These are phyloP conservation scores for Nothophaeocryptopus gaeumannii DNA, from an alignment of 2,329 filamentous ascomycete genomes.

Conservation along the genomic window DNA sequence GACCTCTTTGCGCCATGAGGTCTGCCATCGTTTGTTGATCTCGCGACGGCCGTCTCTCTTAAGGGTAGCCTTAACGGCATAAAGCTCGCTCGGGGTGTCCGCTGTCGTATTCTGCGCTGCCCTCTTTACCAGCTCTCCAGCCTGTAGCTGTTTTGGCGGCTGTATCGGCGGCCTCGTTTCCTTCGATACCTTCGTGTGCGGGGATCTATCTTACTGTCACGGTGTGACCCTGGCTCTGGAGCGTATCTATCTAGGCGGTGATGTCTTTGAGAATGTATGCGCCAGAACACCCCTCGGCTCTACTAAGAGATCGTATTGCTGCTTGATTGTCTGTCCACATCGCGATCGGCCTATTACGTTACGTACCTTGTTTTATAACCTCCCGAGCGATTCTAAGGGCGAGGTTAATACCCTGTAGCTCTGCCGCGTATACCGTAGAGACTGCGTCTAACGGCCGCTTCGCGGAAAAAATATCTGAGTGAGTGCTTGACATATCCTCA, in stretches of 20 bases:
- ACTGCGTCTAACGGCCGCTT: too few species aligned
- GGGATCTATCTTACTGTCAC: neutral
- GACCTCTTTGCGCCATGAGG: neutral
- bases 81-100: too few species aligned
- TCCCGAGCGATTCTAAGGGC: neutral
- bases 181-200: neutral
- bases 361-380: neutral
- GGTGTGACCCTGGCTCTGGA: neutral
- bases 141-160: neutral
- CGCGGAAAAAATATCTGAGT: too few species aligned
- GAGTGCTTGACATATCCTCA: too few species aligned
- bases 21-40: neutral
- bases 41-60: neutral
- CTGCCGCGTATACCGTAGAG: neutral
- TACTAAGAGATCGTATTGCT: slow-evolving; percentile 1
- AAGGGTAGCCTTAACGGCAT: neutral
- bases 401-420: slow-evolving; percentile 3
- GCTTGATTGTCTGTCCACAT: neutral
- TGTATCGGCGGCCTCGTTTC: slow-evolving; percentile 1
- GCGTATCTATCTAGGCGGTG: neutral
- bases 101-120: neutral
- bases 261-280: neutral
- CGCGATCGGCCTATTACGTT: neutral
- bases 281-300: neutral
- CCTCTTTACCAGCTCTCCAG: slow-evolving; percentile 1